phyloP scores from a whole-genome alignment of 164 flowering plant species.

The Tinospora cordifolia region DNA sequence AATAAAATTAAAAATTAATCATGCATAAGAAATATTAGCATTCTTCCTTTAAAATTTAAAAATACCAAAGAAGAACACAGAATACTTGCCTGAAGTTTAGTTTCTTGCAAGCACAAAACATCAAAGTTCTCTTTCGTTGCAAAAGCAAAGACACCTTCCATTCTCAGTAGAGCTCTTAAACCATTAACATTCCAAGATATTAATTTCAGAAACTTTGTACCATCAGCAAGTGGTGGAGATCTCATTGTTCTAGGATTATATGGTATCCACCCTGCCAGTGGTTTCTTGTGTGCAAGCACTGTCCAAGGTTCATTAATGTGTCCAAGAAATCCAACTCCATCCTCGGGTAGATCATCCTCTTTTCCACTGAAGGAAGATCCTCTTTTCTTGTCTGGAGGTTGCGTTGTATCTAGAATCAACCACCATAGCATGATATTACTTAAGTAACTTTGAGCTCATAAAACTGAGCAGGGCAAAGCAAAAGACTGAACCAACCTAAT shows the following conservation, averaged over 20 bases:
- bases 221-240: conserved; percentile 48
- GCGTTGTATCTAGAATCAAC: conserved; percentile 25
- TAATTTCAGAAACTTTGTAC: conserved; percentile 44
- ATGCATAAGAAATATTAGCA: no score
- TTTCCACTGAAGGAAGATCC: conserved; percentile 18
- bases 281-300: conserved; percentile 84
- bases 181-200: conserved; percentile 99
- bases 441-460: background rate
- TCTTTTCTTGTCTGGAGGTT: conserved; percentile 22
- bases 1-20: no score
- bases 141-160: conserved; percentile 65
- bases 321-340: conserved; percentile 16
- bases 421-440: conserved; percentile 5
- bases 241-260: conserved; percentile 89
- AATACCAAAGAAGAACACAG: no score
- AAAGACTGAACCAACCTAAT: background rate
- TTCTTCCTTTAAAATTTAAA: no score
- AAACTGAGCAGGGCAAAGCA: background rate
- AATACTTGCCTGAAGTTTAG: conserved; percentile 78
- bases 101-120: conserved; percentile 90
- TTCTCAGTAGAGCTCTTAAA: conserved; percentile 68
- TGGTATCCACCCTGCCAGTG: conserved; percentile 78
- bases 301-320: conserved; percentile 70
- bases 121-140: conserved; percentile 86
- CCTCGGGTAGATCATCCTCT: conserved; percentile 16